Evolutionary conservation across 2,329 filamentous ascomycete species (phyloP), one percentile per base, ranked within the genome.

Genomic region (Chaetothyriales sp.): DNA sequence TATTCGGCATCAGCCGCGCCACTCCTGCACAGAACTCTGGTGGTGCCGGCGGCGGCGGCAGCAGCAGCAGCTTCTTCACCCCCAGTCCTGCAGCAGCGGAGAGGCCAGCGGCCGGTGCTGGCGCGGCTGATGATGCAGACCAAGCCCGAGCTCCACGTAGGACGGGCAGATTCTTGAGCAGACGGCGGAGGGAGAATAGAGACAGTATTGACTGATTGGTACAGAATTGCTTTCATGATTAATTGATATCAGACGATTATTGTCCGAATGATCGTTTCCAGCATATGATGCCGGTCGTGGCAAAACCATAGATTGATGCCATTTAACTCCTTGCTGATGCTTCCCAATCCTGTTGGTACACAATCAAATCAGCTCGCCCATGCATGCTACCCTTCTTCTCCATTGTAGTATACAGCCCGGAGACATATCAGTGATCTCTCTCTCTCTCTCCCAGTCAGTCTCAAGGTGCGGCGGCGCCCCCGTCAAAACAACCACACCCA

Each of bases 401-500:
- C 3, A 6, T 25, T 3, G 22, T 25, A 25, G 22, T 25, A 25
- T 15, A 15, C 10, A 39, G 2, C 28, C 28, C 28, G 6, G 22
- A 25, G 22, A 25, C 6, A 25, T n/a, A n/a, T n/a, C n/a, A n/a
- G n/a, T n/a, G n/a, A n/a, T 28, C 28, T 2, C 12, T 32, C 28
- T 32, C 28, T 7, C 32, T 5, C 32, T 10, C 32, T 15, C 32
- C 12, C 32, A 32, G 12, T 32, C 28, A 9, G 9, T 2, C 12
- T 32, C 8, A n/a, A n/a, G n/a, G n/a, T n/a, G n/a, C n/a, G n/a
- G n/a, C n/a, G n/a, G n/a, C n/a, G n/a, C n/a, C n/a, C n/a, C n/a
- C n/a, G n/a, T 39, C 32, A 90, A 62, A 86, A 92, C 53, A 95
- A 67, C 89, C 90, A 95, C 53, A 96, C 90, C 66, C 90, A 98